A percentile compares a stretch with the other conserved stretches of the same genome.
phyloP scores from a whole-genome alignment of 257 asterid species.

The Primulina tabacum region DNA sequence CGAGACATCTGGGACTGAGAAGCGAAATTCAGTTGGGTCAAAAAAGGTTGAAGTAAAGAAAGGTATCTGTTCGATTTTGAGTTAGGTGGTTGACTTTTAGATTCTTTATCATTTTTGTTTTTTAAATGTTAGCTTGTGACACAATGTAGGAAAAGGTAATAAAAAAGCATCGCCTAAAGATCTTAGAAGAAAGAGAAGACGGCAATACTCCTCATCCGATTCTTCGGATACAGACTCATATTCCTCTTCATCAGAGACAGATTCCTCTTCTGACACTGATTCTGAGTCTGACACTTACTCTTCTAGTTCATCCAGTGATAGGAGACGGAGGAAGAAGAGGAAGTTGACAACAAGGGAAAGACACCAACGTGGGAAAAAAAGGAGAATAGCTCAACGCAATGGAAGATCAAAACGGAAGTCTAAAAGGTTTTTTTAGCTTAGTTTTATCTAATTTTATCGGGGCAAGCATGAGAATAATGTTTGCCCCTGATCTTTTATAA shows the following conservation, averaged over 20 bases:
- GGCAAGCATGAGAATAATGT: constrained; percentile 5
- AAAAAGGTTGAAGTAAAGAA: constrained; percentile 29
- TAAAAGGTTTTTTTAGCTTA: constrained; percentile 43
- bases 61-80: constrained; percentile 42
- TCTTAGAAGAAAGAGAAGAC: constrained; percentile 56
- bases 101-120: constrained; percentile 24
- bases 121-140: constrained; percentile 8
- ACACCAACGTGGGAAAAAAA: constrained; percentile 44
- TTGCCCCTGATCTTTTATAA: neutral
- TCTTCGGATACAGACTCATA: constrained; percentile 75
- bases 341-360: constrained; percentile 47
- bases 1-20: constrained; percentile 45
- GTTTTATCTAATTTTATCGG: constrained; percentile 16
- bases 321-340: constrained; percentile 72
- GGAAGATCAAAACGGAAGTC: constrained; percentile 48
- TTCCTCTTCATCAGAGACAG: constrained; percentile 59
- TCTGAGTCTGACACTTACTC: constrained; percentile 56
- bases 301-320: constrained; percentile 86
- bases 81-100: constrained; percentile 15
- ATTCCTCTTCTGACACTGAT: constrained; percentile 57
- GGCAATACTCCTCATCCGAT: constrained; percentile 74
- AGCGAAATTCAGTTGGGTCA: constrained; percentile 32
- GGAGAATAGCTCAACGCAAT: constrained; percentile 37
- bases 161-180: constrained; percentile 41
- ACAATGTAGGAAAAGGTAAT: constrained; percentile 37